Evolutionary conservation across 139 green algal genomes (phyloP), one percentile per base, ranked within the genome.

Genomic region (Chlamydomonas asymmetrica): DNA sequence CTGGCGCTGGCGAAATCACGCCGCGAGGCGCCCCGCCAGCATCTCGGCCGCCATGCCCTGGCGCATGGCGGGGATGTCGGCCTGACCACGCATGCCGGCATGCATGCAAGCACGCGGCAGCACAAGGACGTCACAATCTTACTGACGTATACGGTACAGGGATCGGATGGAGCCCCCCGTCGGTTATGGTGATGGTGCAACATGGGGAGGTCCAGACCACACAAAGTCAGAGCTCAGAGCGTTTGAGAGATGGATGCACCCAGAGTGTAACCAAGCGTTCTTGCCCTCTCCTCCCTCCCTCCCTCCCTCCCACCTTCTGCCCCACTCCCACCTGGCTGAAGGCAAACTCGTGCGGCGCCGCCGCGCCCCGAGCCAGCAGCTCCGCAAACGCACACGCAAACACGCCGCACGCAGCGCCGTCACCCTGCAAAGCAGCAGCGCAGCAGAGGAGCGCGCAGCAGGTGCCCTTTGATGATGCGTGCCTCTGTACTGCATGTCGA

Each of bases 361-460:
- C 52, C 32, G 34, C n/a, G 5, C 80, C 80, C 0, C 62, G 40
- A 23, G 71, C 64, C 57, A 78, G 73, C 37, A 80, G 60, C 65
- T 87, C 73, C 52, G 75, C 71, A 31, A 64, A 77, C 25, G 68
- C 59, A 52, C 71, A 79, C 18, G 41, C 45, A 45, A 85, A 85
- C 45, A 85, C 43, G 6, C 80, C 75, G 40, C 81, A 74, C 69
- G 67, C 65, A 78, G 43, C 52, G 61, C 73, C 74, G 65, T 85
- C 66, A 38, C 43, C 35, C 76, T 86, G 63, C 60, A 49, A 0
- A 16, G 1, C 7, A 38, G 35, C 40, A 69, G 37, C 37, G 52
- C 29, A 5, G n/a, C n/a, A n/a, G n/a, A n/a, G n/a, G n/a, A n/a
- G n/a, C n/a, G n/a, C n/a, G n/a, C n/a, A n/a, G n/a, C n/a, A n/a